A percentile compares a stretch with the other conserved stretches of the same genome.
These are phyloP conservation scores for Tetrapisispora namnaoensis DNA, from an alignment of 805 yeast genomes.

Conservation along the genomic window DNA sequence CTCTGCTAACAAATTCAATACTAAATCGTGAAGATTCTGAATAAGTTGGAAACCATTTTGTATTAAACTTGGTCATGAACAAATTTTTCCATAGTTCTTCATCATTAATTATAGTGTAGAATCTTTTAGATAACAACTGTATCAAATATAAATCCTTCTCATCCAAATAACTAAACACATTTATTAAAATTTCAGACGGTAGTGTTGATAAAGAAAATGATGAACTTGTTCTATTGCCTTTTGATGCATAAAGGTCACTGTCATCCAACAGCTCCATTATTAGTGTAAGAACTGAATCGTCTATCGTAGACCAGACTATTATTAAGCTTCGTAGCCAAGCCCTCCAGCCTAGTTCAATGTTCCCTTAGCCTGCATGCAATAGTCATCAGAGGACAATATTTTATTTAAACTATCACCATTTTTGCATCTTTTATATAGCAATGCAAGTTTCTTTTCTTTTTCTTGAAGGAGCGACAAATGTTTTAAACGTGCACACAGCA, in stretches of 20 bases:
- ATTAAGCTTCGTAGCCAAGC: not conserved
- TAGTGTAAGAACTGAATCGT: no score
- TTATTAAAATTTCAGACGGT: conserved; percentile 32
- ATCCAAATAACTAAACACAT: conserved; percentile 30
- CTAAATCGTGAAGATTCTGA: conserved; percentile 29
- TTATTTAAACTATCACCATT: no score
- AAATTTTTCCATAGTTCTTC: conserved; percentile 36
- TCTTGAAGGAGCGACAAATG: no score
- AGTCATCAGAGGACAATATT: no score
- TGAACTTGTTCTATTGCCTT: not conserved
- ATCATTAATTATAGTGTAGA: conserved; percentile 28
- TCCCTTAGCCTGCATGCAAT: no score
- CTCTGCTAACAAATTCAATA: conserved; percentile 28
- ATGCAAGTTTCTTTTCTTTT: no score
- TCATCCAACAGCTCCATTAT: not conserved
- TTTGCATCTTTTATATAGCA: no score
- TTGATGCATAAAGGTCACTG: not conserved
- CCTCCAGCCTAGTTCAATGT: no score
- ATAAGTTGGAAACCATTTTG: conserved; percentile 30
- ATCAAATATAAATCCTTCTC: conserved; percentile 29
- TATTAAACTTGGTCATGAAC: conserved; percentile 24
- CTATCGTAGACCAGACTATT: not conserved
- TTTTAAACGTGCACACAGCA: no score
- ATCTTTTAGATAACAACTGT: conserved; percentile 24
- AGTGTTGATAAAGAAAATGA: conserved; percentile 4